Evolutionary conservation across 306 rosid species (phyloP).

Genomic region (Vicia sativa): DNA sequence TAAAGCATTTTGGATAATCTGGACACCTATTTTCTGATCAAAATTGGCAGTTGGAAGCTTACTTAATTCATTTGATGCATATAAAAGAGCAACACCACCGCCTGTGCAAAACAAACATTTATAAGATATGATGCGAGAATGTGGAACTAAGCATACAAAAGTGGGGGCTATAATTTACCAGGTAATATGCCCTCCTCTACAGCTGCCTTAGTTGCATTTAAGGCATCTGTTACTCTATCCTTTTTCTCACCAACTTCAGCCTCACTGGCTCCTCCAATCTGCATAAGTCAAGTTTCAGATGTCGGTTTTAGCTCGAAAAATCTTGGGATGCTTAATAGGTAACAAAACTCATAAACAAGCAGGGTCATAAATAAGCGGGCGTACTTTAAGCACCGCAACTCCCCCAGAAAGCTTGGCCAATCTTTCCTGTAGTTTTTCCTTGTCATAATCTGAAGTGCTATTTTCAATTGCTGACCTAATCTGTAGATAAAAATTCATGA

Average conservation of each 20-base stretch:
- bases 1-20: constrained; percentile 90
- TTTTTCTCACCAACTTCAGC: constrained; percentile 93
- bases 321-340: background rate
- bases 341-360: background rate
- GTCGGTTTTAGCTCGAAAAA: constrained; percentile 13
- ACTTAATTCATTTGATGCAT: constrained; percentile 85
- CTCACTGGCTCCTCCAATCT: constrained; percentile 99
- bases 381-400: constrained; percentile 93
- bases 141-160: background rate
- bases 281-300: background rate
- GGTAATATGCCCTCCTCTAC: constrained; percentile 96
- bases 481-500: constrained; percentile 45
- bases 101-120: constrained; percentile 43
- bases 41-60: constrained; percentile 85
- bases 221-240: constrained; percentile 95
- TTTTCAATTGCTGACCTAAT: constrained; percentile 76
- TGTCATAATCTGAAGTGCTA: constrained; percentile 95
- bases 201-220: constrained; percentile 97
- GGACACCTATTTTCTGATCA: constrained; percentile 94
- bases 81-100: constrained; percentile 97
- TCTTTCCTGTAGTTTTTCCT: constrained; percentile 93
- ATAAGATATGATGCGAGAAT: constrained; percentile 7
- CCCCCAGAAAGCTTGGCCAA: constrained; percentile 97
- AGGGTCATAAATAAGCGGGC: constrained; percentile 16
- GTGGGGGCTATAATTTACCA: constrained; percentile 42